Evolutionary conservation across 2,329 filamentous ascomycete species (phyloP).

Genomic region (Saccharata proteae): DNA sequence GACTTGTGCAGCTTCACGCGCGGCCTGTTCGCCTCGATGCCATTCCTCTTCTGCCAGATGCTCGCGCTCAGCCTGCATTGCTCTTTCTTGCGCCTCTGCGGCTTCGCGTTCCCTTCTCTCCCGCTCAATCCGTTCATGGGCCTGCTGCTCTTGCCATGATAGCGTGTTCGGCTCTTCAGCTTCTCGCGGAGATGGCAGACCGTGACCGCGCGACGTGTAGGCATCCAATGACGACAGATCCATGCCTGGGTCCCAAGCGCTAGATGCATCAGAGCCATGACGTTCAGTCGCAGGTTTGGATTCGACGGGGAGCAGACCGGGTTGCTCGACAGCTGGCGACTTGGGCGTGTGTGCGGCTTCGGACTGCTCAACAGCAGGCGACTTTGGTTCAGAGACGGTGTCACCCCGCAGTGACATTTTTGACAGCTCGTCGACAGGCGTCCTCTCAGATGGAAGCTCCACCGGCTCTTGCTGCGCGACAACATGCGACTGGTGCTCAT

Average conservation of each 20-base stretch:
- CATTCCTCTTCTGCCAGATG: conserved; percentile 17
- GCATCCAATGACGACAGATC: conserved; percentile 19
- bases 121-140: conserved; percentile 17
- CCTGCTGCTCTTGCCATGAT: conserved; percentile 22
- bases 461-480: conserved; percentile 22
- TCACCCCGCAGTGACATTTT: conserved; percentile 21
- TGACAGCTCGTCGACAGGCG: conserved; percentile 28
- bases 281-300: conserved; percentile 13
- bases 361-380: conserved; percentile 5
- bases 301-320: not conserved
- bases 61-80: conserved; percentile 14
- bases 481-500: conserved; percentile 12
- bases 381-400: conserved; percentile 9
- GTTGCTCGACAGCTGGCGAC: not conserved
- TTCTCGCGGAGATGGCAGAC: conserved; percentile 11
- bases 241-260: conserved; percentile 18
- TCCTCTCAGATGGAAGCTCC: conserved; percentile 29
- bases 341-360: not conserved
- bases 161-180: conserved; percentile 9
- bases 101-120: conserved; percentile 15
- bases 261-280: conserved; percentile 15
- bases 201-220: conserved; percentile 15
- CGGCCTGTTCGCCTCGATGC: conserved; percentile 14
- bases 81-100: conserved; percentile 13
- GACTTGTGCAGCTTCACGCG: conserved; percentile 1